These are phyloP conservation scores for Chytridium lagenaria DNA, from an alignment of 371 early-diverging fungal genomes.

Conservation along the genomic window DNA sequence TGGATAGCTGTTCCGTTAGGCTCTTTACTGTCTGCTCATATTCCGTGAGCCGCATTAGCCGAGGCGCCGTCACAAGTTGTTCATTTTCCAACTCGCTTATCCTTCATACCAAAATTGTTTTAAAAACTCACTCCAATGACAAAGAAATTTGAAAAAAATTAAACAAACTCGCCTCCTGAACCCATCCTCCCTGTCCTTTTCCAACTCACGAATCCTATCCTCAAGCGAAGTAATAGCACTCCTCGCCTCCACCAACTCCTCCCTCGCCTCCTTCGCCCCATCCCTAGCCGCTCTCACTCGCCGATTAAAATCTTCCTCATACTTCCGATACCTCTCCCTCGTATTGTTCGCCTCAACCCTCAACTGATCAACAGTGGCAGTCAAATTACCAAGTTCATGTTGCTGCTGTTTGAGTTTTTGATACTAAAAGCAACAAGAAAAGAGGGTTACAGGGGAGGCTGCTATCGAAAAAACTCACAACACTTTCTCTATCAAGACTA, in stretches of 20 bases:
- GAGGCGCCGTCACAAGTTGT: conserved; percentile 20
- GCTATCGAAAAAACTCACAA: conserved; percentile 34
- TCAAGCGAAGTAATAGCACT: conserved; percentile 14
- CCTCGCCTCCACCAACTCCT: conserved; percentile 21
- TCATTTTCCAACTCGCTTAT: conserved; percentile 34
- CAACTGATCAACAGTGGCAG: conserved; percentile 29
- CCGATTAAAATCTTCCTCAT: conserved; percentile 40
- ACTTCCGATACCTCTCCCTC: conserved; percentile 37
- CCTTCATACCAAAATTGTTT: too few species aligned
- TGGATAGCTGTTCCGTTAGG: not conserved
- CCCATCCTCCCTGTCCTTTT: not conserved
- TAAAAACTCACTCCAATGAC: too few species aligned
- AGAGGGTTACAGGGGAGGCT: too few species aligned
- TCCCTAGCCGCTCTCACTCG: conserved; percentile 24
- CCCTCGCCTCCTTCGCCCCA: conserved; percentile 31
- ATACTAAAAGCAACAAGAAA: conserved; percentile 27
- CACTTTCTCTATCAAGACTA: conserved; percentile 35
- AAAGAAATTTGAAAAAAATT: conserved; percentile 2
- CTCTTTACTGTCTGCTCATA: not conserved
- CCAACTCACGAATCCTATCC: conserved; percentile 12
- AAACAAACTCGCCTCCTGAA: conserved; percentile 5
- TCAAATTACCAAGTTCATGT: conserved; percentile 30
- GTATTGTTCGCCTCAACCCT: conserved; percentile 29
- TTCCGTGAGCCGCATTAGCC: conserved; percentile 17
- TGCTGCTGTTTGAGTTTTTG: conserved; percentile 40